A percentile compares a stretch with the other conserved stretches of the same genome.
phyloP scores from a whole-genome alignment of 495 filamentous ascomycete genomes.

The Paragyromitra xinjiangensis region DNA sequence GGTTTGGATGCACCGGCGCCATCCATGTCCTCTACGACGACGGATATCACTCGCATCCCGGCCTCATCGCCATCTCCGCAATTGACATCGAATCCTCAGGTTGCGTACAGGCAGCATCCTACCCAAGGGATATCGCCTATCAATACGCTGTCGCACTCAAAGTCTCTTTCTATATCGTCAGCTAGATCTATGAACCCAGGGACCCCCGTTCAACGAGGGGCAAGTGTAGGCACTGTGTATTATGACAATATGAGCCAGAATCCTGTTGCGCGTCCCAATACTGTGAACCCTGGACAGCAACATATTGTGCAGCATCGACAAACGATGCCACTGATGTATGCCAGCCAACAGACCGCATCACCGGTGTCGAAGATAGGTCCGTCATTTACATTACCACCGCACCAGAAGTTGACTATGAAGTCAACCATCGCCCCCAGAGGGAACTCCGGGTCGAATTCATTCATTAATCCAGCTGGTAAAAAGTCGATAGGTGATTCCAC shows the following conservation, averaged over 20 bases:
- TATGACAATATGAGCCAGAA: background rate
- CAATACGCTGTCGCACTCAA: slow-evolving; percentile 22
- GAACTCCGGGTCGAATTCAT: background rate
- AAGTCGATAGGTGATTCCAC: background rate
- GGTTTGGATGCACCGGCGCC: slow-evolving; percentile 15
- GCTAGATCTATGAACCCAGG: background rate
- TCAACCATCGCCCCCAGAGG: slow-evolving; percentile 21
- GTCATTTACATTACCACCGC: background rate
- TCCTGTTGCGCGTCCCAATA: background rate
- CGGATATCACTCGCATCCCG: slow-evolving; percentile 19
- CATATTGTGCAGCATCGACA: background rate
- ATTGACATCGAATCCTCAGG: slow-evolving; percentile 12
- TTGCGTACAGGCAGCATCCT: slow-evolving; percentile 7
- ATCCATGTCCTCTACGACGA: slow-evolving; percentile 5
- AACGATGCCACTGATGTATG: background rate
- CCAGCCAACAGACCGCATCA: background rate
- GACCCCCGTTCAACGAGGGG: background rate
- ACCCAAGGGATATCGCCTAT: slow-evolving; percentile 15
- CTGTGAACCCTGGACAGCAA: slow-evolving; percentile 12
- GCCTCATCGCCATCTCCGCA: slow-evolving; percentile 17
- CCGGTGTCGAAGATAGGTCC: background rate
- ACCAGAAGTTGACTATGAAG: slow-evolving; percentile 5
- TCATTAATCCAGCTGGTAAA: background rate
- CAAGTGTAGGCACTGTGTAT: background rate
- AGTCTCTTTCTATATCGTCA: slow-evolving; percentile 18